These are phyloP conservation scores for Euphrasia arctica DNA, from an alignment of 305 asterid genomes.

Conservation along the genomic window DNA sequence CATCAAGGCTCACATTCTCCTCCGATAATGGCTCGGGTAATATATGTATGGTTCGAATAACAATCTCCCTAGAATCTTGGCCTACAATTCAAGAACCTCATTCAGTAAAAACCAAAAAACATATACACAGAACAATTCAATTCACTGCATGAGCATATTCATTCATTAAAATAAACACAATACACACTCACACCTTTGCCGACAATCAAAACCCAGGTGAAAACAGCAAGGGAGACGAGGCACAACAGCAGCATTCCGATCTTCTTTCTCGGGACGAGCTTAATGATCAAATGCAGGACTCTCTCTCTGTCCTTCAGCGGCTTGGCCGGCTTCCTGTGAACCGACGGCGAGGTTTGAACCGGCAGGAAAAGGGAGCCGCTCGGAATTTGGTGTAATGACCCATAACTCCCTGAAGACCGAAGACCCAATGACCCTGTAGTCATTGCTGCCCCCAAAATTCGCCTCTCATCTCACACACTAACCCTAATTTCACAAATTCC, in stretches of 20 bases:
- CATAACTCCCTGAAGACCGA: constrained; percentile 82
- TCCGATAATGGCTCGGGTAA: constrained; percentile 35
- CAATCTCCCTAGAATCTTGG: constrained; percentile 44
- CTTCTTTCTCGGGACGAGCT: constrained; percentile 60
- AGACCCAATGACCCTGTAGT: constrained; percentile 81
- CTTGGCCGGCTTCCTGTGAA: constrained; percentile 52
- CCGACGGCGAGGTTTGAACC: constrained; percentile 45
- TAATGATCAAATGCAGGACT: constrained; percentile 55
- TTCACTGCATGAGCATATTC: too few species aligned
- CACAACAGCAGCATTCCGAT: constrained; percentile 70
- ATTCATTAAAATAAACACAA: constrained; percentile 5
- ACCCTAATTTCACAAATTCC: constrained; percentile 21
- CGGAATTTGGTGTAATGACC: constrained; percentile 67
- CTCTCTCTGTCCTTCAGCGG: constrained; percentile 66
- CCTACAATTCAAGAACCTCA: constrained; percentile 34
- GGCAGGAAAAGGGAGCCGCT: constrained; percentile 36
- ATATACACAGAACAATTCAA: too few species aligned
- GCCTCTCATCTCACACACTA: constrained; percentile 37
- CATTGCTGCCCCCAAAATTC: constrained; percentile 54
- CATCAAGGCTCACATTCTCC: constrained; percentile 21
- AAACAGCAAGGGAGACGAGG: constrained; percentile 54
- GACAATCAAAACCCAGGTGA: constrained; percentile 53
- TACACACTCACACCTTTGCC: constrained; percentile 55
- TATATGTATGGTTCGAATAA: constrained; percentile 33
- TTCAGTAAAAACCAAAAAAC: not conserved